phyloP scores from a whole-genome alignment of 2,329 filamentous ascomycete genomes.

The Nemania sp. region DNA sequence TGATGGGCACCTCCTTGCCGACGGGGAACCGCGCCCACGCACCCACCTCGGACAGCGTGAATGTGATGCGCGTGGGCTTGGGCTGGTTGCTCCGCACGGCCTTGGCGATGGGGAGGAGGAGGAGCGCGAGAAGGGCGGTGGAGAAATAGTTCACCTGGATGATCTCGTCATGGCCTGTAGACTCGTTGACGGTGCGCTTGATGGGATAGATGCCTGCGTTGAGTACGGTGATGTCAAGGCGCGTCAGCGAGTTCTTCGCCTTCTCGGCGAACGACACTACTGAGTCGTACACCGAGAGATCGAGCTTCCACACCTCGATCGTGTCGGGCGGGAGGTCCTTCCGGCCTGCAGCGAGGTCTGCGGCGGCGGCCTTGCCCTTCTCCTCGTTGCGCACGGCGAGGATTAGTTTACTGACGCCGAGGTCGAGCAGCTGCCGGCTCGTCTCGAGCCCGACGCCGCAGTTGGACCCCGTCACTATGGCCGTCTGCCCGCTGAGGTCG shows the following conservation, averaged over 20 bases:
- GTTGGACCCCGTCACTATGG: conserved; percentile 41
- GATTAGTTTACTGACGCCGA: conserved; percentile 31
- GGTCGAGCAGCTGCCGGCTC: conserved; percentile 25
- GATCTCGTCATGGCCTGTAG: not conserved
- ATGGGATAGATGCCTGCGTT: not conserved
- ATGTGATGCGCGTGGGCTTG: no score
- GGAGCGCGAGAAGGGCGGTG: not conserved
- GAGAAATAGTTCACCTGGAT: conserved; percentile 24
- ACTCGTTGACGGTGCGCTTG: no score
- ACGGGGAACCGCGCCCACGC: not conserved
- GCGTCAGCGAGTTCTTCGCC: not conserved
- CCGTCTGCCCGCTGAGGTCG: conserved; percentile 32
- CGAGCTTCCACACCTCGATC: conserved; percentile 38
- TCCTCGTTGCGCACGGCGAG: conserved; percentile 32
- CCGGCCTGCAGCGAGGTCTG: not conserved
- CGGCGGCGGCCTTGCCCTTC: conserved; percentile 9
- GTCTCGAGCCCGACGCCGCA: conserved; percentile 33
- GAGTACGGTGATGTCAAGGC: conserved; percentile 7
- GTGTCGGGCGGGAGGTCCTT: not conserved
- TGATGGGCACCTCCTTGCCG: not conserved
- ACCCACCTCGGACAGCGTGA: no score
- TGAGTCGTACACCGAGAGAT: conserved; percentile 34
- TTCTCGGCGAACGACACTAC: conserved; percentile 22
- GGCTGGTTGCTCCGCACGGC: not conserved
- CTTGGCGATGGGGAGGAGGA: conserved; percentile 6